phyloP scores from a whole-genome alignment of 345 rosid genomes.

The Corchorus capsularis region DNA sequence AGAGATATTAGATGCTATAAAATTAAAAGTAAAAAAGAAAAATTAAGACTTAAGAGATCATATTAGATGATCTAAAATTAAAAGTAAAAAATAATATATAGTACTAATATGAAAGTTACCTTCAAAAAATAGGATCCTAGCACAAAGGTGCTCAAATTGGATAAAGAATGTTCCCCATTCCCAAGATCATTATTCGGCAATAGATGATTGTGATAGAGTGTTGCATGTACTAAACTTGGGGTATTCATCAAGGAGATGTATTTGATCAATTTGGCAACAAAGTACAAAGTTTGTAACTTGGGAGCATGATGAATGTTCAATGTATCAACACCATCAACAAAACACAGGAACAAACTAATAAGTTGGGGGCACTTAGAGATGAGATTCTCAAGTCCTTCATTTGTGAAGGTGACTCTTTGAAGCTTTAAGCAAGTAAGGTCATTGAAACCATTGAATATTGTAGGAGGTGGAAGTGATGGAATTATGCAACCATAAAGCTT shows the following conservation, averaged over 20 bases:
- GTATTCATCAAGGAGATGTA: neutral
- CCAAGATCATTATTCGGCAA: neutral
- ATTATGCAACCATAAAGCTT: neutral
- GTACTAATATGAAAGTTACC: neutral
- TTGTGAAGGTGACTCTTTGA: neutral
- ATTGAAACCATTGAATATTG: neutral
- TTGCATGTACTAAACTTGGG: neutral
- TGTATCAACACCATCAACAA: neutral
- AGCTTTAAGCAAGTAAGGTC: neutral
- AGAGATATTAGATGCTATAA: no score
- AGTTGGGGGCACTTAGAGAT: neutral
- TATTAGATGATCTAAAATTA: no score
- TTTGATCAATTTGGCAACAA: neutral
- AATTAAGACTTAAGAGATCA: no score
- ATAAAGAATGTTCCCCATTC: neutral
- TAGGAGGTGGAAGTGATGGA: neutral
- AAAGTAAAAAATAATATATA: no score
- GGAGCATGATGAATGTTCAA: neutral
- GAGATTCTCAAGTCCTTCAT: neutral
- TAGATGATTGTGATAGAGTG: neutral
- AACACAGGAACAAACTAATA: neutral
- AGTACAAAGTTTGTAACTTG: neutral
- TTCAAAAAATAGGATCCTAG: neutral
- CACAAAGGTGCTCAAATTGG: neutral
- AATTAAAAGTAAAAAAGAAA: no score